A percentile compares a stretch with the other conserved stretches of the same genome.
Conservation (phyloP, 345 rosid genomes). For the Anastatica hierochuntica region DNA sequence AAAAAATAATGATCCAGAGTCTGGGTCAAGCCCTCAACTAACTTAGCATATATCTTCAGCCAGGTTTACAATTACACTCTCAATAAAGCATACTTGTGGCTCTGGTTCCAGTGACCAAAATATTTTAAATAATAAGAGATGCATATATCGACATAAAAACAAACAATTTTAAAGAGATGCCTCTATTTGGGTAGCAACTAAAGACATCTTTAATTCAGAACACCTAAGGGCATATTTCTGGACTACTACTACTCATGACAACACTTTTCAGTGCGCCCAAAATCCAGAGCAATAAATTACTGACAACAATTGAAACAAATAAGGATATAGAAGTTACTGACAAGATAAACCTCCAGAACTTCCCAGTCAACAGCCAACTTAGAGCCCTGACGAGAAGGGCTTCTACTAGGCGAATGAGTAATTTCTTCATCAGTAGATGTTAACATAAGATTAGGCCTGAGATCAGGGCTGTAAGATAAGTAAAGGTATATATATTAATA, state of each 20-base stretch:
- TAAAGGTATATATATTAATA: neutral
- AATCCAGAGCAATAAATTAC: no score
- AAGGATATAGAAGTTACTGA: conserved; percentile 35
- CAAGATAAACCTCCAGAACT: conserved; percentile 84
- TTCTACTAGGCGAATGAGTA: conserved; percentile 46
- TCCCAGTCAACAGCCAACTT: conserved; percentile 66
- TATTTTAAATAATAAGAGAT: no score
- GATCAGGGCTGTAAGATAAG: conserved; percentile 27
- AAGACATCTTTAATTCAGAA: no score
- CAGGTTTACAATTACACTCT: neutral
- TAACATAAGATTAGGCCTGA: conserved; percentile 48
- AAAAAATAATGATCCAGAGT: neutral
- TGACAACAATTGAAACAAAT: neutral
- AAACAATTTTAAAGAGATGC: no score
- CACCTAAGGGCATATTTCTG: no score
- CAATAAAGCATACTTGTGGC: neutral
- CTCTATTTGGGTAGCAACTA: no score
- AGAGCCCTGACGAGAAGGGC: conserved; percentile 29
- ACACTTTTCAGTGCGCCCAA: no score
- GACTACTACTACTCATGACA: no score
- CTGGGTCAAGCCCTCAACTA: neutral
- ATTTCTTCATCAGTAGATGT: conserved; percentile 52
- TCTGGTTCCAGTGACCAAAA: conserved; percentile 2
- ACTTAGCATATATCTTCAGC: neutral
- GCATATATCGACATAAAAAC: no score